These are phyloP conservation scores for Aspergillus luchuensis DNA, from an alignment of 2,329 filamentous ascomycete species.

Conservation along the genomic window DNA sequence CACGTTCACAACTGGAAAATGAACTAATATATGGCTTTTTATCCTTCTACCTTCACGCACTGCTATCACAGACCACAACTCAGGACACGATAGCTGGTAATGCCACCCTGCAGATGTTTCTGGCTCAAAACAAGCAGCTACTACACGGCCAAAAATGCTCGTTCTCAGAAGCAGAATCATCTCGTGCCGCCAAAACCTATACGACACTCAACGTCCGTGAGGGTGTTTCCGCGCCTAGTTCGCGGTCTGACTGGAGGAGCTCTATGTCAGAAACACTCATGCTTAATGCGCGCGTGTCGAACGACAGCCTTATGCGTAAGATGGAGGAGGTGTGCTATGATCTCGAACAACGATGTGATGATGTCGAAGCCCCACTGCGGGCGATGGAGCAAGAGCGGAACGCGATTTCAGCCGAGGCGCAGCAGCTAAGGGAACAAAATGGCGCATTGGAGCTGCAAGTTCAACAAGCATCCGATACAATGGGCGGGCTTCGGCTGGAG, in stretches of 20 bases:
- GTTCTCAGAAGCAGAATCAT: constrained; percentile 18
- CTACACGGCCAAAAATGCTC: constrained; percentile 14
- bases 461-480: constrained; percentile 37
- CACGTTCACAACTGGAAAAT: constrained; percentile 25
- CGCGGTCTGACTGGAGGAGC: constrained; percentile 53
- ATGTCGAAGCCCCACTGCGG: constrained; percentile 57
- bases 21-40: constrained; percentile 29
- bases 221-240: constrained; percentile 15
- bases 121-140: constrained; percentile 13
- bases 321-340: constrained; percentile 58
- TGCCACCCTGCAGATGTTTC: constrained; percentile 24
- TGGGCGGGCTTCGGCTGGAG: constrained; percentile 45
- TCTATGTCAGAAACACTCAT: constrained; percentile 50
- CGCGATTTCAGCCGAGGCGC: constrained; percentile 37
- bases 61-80: constrained; percentile 15
- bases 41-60: constrained; percentile 26
- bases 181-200: constrained; percentile 15
- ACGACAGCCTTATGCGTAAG: constrained; percentile 51
- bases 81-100: constrained; percentile 10
- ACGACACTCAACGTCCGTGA: constrained; percentile 16
- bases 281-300: constrained; percentile 45
- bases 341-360: constrained; percentile 58
- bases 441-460: constrained; percentile 41
- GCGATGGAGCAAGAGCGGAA: constrained; percentile 40
- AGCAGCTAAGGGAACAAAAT: constrained; percentile 38